Percentiles rank a stretch among this genome's conserved stretches.
Conservation (phyloP, 495 filamentous ascomycete genomes). For the Daldinia loculata region DNA sequence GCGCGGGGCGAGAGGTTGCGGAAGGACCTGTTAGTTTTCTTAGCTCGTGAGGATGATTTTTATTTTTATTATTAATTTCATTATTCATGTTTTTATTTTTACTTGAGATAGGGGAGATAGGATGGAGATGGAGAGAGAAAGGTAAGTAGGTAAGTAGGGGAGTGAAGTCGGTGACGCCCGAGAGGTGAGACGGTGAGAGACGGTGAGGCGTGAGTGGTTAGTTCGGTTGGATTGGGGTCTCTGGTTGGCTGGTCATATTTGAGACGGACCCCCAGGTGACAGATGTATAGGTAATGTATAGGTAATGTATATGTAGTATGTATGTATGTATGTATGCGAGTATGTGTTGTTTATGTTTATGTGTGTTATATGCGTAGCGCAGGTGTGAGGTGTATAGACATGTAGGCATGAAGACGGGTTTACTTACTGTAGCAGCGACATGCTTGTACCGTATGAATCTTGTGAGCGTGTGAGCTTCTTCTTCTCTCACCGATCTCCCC, state of each 20-base stretch:
- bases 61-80: conserved; percentile 3
- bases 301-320: neutral
- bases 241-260: conserved; percentile 2
- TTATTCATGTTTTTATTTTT: conserved; percentile 14
- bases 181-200: conserved; percentile 24
- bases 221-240: neutral
- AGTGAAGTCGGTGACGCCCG: conserved; percentile 36
- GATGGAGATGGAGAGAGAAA: conserved; percentile 1
- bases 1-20: conserved; percentile 50
- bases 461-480: neutral
- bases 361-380: conserved; percentile 20
- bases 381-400: conserved; percentile 7
- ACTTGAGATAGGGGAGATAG: neutral
- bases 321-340: conserved; percentile 7
- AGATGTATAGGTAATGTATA: conserved; percentile 2
- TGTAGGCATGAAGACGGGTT: neutral
- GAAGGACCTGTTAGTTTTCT: conserved; percentile 40
- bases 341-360: conserved; percentile 12
- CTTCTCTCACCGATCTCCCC: conserved; percentile 19
- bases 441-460: conserved; percentile 15
- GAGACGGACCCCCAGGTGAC: neutral
- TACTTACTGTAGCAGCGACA: conserved; percentile 46
- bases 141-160: conserved; percentile 4
- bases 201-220: conserved; percentile 34
- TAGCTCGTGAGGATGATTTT: neutral